Conservation (phyloP, 2,329 filamentous ascomycete species). For the Claviceps purpurea region DNA sequence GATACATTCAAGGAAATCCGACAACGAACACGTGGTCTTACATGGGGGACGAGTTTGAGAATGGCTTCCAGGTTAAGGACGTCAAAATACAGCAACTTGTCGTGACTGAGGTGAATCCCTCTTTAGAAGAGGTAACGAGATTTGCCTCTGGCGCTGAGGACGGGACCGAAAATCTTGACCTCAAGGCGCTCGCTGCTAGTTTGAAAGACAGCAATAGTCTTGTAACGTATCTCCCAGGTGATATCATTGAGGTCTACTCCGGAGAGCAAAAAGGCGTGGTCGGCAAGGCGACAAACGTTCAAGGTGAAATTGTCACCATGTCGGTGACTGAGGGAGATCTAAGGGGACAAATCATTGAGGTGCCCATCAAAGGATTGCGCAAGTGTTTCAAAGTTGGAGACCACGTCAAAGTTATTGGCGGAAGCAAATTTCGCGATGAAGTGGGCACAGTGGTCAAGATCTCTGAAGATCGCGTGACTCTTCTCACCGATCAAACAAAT, state of each 20-base stretch:
- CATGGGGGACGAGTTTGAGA: slow-evolving; percentile 77
- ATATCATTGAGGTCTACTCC: slow-evolving; percentile 91
- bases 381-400: slow-evolving; percentile 91
- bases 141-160: slow-evolving; percentile 84
- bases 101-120: slow-evolving; percentile 85
- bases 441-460: slow-evolving; percentile 96
- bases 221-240: slow-evolving; percentile 78
- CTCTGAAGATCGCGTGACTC: slow-evolving; percentile 78
- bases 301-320: slow-evolving; percentile 84
- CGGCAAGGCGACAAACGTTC: slow-evolving; percentile 74
- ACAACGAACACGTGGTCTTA: slow-evolving; percentile 76
- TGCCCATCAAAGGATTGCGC: slow-evolving; percentile 79
- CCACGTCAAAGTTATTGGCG: slow-evolving; percentile 96
- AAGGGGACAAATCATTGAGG: slow-evolving; percentile 73
- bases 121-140: slow-evolving; percentile 87
- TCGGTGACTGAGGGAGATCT: slow-evolving; percentile 73
- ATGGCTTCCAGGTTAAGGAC: slow-evolving; percentile 87
- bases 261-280: slow-evolving; percentile 89
- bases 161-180: slow-evolving; percentile 83
- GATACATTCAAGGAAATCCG: slow-evolving; percentile 49
- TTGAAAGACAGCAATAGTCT: slow-evolving; percentile 72
- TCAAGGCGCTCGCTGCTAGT: slow-evolving; percentile 80
- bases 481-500: slow-evolving; percentile 85
- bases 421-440: slow-evolving; percentile 86
- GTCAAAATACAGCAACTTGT: slow-evolving; percentile 77